Conservation (phyloP, 148 eudicot species). For the Beta vulgaris region DNA sequence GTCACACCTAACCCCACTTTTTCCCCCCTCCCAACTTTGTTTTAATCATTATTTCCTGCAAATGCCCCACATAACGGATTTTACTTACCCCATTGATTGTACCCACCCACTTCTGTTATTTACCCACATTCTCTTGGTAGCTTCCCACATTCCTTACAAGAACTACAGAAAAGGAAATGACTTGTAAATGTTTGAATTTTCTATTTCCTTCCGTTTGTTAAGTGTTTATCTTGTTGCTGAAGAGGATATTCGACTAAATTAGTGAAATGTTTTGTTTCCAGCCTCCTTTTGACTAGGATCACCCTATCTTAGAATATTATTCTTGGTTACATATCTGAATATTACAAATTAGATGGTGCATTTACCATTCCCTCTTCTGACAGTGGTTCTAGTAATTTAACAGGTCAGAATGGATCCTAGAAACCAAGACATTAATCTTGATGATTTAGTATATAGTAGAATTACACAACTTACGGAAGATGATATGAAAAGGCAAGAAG, state of each 20-base stretch:
- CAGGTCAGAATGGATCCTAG: conserved; percentile 98
- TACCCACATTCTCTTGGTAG: no score
- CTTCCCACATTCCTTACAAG: no score
- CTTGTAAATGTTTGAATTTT: background rate
- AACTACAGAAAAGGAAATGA: no score
- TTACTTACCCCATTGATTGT: no score
- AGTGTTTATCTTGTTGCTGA: no score
- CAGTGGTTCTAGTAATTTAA: conserved; percentile 21
- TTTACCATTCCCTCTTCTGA: conserved; percentile 10
- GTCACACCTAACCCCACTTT: no score
- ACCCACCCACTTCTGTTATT: no score
- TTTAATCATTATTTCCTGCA: no score
- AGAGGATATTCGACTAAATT: background rate
- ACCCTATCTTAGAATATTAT: no score
- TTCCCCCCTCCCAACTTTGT: no score
- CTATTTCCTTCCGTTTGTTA: no score
- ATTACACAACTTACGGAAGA: conserved; percentile 60
- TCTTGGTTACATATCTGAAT: background rate
- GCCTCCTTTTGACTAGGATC: background rate
- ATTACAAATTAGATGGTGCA: background rate
- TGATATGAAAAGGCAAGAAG: conserved; percentile 88
- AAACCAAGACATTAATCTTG: conserved; percentile 75
- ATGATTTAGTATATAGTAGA: conserved; percentile 63
- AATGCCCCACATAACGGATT: no score
- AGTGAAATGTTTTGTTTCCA: background rate